A percentile compares a stretch with the other conserved stretches of the same genome.
These are phyloP conservation scores for Hyphopichia buzzinii DNA, from an alignment of 1,139 yeast species.

Conservation along the genomic window DNA sequence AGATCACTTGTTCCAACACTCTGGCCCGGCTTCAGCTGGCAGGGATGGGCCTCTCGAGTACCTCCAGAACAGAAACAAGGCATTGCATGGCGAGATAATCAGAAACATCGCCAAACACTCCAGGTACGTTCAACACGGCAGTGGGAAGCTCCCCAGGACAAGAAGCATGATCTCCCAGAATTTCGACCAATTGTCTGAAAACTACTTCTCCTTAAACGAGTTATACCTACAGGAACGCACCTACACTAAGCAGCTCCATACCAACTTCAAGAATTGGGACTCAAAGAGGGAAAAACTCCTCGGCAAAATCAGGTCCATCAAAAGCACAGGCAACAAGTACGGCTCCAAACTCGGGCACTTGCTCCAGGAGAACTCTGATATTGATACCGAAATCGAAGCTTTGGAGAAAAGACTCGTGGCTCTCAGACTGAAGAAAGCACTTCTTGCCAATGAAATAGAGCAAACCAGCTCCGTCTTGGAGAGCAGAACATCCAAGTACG, in stretches of 20 bases:
- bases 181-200: constrained; percentile 39
- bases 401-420: constrained; percentile 38
- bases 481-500: constrained; percentile 45
- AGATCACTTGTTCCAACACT: constrained; percentile 2
- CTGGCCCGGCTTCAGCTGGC: constrained; percentile 2
- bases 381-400: constrained; percentile 41
- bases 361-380: constrained; percentile 27
- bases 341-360: constrained; percentile 45
- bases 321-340: constrained; percentile 40
- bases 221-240: constrained; percentile 42
- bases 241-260: constrained; percentile 26
- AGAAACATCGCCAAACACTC: constrained; percentile 23
- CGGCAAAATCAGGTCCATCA: constrained; percentile 37
- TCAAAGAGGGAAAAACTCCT: constrained; percentile 31
- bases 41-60: constrained; percentile 29
- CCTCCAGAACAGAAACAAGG: constrained; percentile 26
- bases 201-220: constrained; percentile 48
- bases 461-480: constrained; percentile 56
- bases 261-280: constrained; percentile 48
- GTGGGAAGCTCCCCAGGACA: constrained; percentile 24
- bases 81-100: constrained; percentile 21
- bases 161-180: constrained; percentile 26
- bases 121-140: constrained; percentile 26
- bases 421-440: constrained; percentile 35
- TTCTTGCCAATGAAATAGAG: constrained; percentile 42